These are phyloP conservation scores for Claviceps arundinis DNA, from an alignment of 2,329 filamentous ascomycete genomes.

Conservation along the genomic window DNA sequence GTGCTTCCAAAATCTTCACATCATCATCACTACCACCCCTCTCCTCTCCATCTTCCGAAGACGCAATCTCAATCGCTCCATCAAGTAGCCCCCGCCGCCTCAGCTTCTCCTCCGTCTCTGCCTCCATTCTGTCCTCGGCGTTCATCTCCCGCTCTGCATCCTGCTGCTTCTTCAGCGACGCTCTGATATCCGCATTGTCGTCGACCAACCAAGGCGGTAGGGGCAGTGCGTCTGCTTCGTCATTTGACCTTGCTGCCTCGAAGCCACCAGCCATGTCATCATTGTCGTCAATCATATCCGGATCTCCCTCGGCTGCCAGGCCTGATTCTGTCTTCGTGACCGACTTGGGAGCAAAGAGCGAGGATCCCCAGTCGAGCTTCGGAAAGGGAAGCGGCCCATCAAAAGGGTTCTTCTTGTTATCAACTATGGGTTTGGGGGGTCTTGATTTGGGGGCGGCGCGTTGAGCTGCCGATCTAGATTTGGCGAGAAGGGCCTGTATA, in stretches of 20 bases:
- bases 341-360: conserved; percentile 36
- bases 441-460: conserved; percentile 17
- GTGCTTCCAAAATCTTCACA: conserved; percentile 42
- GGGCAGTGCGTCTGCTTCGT: conserved; percentile 40
- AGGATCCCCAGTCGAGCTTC: conserved; percentile 59
- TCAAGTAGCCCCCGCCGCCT: conserved; percentile 29
- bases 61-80: conserved; percentile 48
- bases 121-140: conserved; percentile 46
- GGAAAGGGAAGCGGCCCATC: conserved; percentile 83
- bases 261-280: conserved; percentile 53
- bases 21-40: conserved; percentile 44
- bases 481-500: conserved; percentile 60
- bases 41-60: conserved; percentile 42
- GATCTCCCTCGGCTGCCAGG: conserved; percentile 4
- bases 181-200: conserved; percentile 47
- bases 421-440: conserved; percentile 23
- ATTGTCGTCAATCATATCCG: conserved; percentile 15
- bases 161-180: conserved; percentile 45
- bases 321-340: conserved; percentile 10
- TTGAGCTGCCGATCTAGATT: conserved; percentile 47
- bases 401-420: conserved; percentile 50
- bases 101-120: conserved; percentile 40
- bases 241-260: conserved; percentile 31
- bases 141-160: conserved; percentile 46
- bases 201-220: conserved; percentile 65